Evolutionary conservation across 1,284 basidiomycete genomes (phyloP).

Genomic region (Naganishia cerealis): DNA sequence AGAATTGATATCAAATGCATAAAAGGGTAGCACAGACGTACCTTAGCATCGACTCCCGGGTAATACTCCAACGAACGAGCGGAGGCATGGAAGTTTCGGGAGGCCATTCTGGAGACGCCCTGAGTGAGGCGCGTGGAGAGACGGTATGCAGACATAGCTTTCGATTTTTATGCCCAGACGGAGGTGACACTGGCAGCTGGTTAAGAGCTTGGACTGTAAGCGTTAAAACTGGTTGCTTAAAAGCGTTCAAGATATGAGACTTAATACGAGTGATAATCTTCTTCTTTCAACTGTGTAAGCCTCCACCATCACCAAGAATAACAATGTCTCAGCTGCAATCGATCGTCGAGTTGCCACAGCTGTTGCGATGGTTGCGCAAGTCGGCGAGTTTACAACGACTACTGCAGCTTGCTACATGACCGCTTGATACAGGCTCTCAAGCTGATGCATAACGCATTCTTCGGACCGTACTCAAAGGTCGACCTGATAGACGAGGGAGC

Average conservation of each 20-base stretch:
- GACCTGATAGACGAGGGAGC: too few relatives aligned
- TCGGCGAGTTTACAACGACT: too few relatives aligned
- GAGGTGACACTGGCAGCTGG: neutral
- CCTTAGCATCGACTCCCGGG: slow-evolving; percentile 28
- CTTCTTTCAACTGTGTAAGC: neutral
- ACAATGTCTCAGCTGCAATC: slow-evolving; percentile 15
- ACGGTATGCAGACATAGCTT: slow-evolving; percentile 21
- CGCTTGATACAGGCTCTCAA: too few relatives aligned
- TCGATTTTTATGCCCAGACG: neutral
- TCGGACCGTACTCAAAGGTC: too few relatives aligned
- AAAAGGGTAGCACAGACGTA: neutral
- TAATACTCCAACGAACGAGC: slow-evolving; percentile 30
- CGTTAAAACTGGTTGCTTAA: neutral
- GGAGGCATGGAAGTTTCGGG: slow-evolving; percentile 28
- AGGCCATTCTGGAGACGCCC: slow-evolving; percentile 6
- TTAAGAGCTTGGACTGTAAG: neutral
- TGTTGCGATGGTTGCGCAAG: too few relatives aligned
- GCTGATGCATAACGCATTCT: too few relatives aligned
- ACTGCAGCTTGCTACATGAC: too few relatives aligned
- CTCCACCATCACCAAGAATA: slow-evolving; percentile 9
- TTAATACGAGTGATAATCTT: neutral
- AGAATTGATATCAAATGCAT: neutral
- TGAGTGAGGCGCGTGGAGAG: slow-evolving; percentile 4
- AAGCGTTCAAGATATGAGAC: neutral
- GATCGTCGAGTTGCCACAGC: neutral